Percentiles rank a stretch among this genome's conserved stretches.
These are phyloP conservation scores for Ettlia oleoabundans DNA, from an alignment of 139 green algal genomes.

Conservation along the genomic window DNA sequence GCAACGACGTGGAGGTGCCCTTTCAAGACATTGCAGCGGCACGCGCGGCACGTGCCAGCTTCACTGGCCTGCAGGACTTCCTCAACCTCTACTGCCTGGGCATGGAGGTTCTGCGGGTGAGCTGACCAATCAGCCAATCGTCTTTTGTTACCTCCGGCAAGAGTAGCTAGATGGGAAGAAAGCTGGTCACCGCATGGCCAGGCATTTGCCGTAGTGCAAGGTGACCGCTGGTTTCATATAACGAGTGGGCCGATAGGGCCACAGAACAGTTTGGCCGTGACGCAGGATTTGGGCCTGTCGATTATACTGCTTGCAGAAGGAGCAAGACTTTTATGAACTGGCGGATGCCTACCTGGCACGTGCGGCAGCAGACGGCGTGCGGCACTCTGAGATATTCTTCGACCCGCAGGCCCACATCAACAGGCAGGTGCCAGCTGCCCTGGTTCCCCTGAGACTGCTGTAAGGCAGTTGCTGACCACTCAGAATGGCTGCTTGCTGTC, in stretches of 20 bases:
- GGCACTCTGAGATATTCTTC: constrained; percentile 64
- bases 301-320: too few species aligned
- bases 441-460: not conserved
- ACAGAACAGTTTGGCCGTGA: too few species aligned
- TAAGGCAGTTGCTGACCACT: not conserved
- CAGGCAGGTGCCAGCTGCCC: constrained; percentile 25
- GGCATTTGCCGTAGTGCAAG: too few species aligned
- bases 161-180: too few species aligned
- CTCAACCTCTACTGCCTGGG: constrained; percentile 45
- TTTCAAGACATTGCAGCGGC: constrained; percentile 17
- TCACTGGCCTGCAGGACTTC: constrained; percentile 34
- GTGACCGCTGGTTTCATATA: too few species aligned
- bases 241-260: too few species aligned
- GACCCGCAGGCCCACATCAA: constrained; percentile 62
- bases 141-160: too few species aligned
- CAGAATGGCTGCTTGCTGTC: too few species aligned
- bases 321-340: constrained; percentile 59
- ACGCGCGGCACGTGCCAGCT: not conserved
- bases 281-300: too few species aligned
- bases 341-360: constrained; percentile 47
- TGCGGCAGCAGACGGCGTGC: constrained; percentile 49
- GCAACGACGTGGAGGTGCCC: constrained; percentile 54
- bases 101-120: constrained; percentile 45
- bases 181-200: too few species aligned
- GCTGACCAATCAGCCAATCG: too few species aligned